A percentile compares a stretch with the other conserved stretches of the same genome.
phyloP scores from a whole-genome alignment of 1,284 basidiomycete genomes.

The Melampsora americana region DNA sequence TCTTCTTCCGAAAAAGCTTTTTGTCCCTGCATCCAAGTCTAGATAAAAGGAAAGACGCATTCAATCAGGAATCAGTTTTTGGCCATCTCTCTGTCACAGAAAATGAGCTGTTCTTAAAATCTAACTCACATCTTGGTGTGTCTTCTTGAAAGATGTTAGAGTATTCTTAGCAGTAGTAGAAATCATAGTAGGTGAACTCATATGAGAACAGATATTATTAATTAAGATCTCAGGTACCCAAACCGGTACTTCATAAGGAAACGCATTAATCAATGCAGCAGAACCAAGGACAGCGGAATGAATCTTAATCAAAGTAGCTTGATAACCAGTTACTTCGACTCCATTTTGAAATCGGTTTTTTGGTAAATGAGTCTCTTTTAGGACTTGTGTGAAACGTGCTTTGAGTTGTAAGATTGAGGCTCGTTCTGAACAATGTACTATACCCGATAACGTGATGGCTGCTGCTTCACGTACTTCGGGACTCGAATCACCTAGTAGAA shows the following conservation, averaged over 20 bases:
- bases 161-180: slow-evolving; percentile 36
- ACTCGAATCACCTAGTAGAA: slow-evolving; percentile 82
- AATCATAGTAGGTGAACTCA: slow-evolving; percentile 38
- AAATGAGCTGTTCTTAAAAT: not conserved
- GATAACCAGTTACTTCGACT: slow-evolving; percentile 64
- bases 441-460: slow-evolving; percentile 80
- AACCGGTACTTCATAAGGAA: slow-evolving; percentile 77
- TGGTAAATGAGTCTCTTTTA: slow-evolving; percentile 65
- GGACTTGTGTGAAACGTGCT: slow-evolving; percentile 73
- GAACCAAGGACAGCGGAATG: slow-evolving; percentile 87
- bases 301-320: slow-evolving; percentile 68
- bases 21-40: slow-evolving; percentile 41
- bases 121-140: slow-evolving; percentile 38
- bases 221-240: slow-evolving; percentile 59
- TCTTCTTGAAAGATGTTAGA: slow-evolving; percentile 36
- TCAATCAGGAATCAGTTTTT: not conserved
- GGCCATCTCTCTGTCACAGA: too few relatives aligned
- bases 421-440: slow-evolving; percentile 88
- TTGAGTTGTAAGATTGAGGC: slow-evolving; percentile 80
- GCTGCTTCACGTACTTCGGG: slow-evolving; percentile 92
- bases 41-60: not conserved
- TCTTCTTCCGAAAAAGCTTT: slow-evolving; percentile 38
- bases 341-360: slow-evolving; percentile 62
- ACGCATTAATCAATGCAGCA: slow-evolving; percentile 72
- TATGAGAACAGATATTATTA: slow-evolving; percentile 29